Evolutionary conservation across 2,329 filamentous ascomycete species (phyloP).

Genomic region (Coniochaeta sp.): DNA sequence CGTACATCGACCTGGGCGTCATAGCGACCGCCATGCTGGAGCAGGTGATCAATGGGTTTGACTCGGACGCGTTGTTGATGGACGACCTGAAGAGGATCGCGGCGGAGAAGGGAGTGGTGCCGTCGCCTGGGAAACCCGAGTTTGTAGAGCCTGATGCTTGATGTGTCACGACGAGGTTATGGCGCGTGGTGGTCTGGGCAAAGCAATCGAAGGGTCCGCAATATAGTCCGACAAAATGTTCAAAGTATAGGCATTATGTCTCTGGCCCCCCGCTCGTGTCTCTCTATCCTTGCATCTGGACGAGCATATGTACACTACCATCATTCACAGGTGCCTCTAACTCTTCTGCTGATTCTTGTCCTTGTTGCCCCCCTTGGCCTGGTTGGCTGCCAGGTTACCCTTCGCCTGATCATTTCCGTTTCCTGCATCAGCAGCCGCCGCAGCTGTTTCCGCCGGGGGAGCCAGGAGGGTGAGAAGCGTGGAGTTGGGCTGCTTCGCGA

Average conservation of each 20-base stretch:
- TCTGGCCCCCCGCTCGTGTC: no score
- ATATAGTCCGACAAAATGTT: no score
- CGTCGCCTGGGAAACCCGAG: no score
- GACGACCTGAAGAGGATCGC: slow-evolving; percentile 33
- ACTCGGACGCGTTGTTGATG: slow-evolving; percentile 36
- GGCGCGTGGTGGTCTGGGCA: no score
- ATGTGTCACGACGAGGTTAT: no score
- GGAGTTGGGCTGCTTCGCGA: neutral
- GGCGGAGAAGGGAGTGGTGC: neutral
- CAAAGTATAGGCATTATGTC: no score
- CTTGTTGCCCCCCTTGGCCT: neutral
- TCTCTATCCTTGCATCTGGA: no score
- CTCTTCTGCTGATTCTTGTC: neutral
- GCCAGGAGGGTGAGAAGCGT: neutral
- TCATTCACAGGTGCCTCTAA: no score
- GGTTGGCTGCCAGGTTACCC: no score
- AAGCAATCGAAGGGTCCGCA: no score
- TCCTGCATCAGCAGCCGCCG: neutral
- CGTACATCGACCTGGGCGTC: slow-evolving; percentile 26
- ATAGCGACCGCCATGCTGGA: slow-evolving; percentile 35
- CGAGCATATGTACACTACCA: no score
- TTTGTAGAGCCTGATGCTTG: no score
- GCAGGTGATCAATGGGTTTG: slow-evolving; percentile 35
- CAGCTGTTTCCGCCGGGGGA: neutral
- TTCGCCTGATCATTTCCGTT: neutral